Evolutionary conservation across 2,329 filamentous ascomycete genomes (phyloP), one percentile per base, ranked within the genome.

Genomic region (Colletotrichum brevisporum): DNA sequence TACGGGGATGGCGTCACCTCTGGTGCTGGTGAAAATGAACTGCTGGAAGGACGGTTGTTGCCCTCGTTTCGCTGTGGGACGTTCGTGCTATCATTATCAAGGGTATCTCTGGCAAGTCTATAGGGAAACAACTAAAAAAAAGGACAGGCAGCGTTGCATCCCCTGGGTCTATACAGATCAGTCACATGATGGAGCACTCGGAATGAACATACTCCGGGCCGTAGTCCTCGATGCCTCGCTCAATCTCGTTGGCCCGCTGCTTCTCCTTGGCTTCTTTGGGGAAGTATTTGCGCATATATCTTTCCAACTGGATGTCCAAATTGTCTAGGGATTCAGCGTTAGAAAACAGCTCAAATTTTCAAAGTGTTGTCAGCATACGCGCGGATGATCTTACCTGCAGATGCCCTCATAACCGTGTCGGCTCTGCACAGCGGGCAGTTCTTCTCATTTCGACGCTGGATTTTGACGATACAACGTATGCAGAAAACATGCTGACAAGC

Each of bases 401-500:
- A 91, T 0, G 94, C 93, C 67, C 86, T 82, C 82, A 93, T 86
- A 12, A 97, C 88, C 0, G 91, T 92, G 67, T 91, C 86, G 18
- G 89, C 86, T 67, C 94, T 86, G 77, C 94, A 97, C 62, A 96
- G 83, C 0, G 94, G 94, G 76, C 94, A 97, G 59, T 88, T 83
- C 45, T 86, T 86, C 76, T 92, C 90, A 69, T 86, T 85, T 47
- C 89, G 88, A 53, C 90, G 89, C 77, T 96, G 94, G 81, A 97
- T 89, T 74, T 93, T 90, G 71, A 97, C 90, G 56, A 95, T 85
- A 76, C 94, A 97, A 3, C 92, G 86, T 65, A 96, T 95, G 81
- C 94, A 97, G 76, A 95, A 95, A 15, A 95, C 82, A 73, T 96
- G 93, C 31, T 86, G 82, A 78, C 94, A 97, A 15, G 87, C 85